Evolutionary conservation across 805 yeast species (phyloP), one percentile per base, ranked within the genome.

Genomic region (Suhomyces kilbournensis): DNA sequence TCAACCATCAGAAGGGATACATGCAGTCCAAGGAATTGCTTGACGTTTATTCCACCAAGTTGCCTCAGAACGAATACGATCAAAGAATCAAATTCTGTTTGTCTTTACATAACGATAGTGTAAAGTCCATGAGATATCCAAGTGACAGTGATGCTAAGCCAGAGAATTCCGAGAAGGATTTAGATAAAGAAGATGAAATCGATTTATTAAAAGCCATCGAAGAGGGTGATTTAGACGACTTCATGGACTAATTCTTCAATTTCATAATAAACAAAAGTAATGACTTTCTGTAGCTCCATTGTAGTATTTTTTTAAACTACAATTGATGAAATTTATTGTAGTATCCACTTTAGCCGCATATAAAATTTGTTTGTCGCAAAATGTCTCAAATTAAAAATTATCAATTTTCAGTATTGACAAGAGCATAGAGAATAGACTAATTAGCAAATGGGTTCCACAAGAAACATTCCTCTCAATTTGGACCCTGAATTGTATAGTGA

Each of bases 71-170:
- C 14, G 88, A 90, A 53, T 90, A 90, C 72, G 92, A 93, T 72
- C 96, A 90, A 69, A 87, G 99, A 77, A 93, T 94, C 69, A 83
- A 84, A 61, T 96, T 94, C 71, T 93, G 97, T 65, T 87, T 90
- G 73, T 81, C 86, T 46, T 79, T 93, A 59, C 96, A 93, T 72
- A 90, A 91, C 61, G 97, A 93, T 63, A 83, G 90, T 68, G 96
- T 93, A 53, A 88, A 90, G 72, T 90, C 96, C 7, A 90, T 94
- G 97, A 83, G 97, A 63, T 94, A 90, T 71, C 96, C 97, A 8
- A 62, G 66, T 35, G 76, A 73, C 54, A 60, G 61, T 47, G 71
- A 68, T 39, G 60, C 60, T 52, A 70, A 71, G 57, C 53, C 56
- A 10, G 75, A 70, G 26, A 55, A 55, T 20, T 58, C 59, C 47